Conservation (phyloP, 2,329 filamentous ascomycete genomes). For the Aureobasidium sp. region DNA sequence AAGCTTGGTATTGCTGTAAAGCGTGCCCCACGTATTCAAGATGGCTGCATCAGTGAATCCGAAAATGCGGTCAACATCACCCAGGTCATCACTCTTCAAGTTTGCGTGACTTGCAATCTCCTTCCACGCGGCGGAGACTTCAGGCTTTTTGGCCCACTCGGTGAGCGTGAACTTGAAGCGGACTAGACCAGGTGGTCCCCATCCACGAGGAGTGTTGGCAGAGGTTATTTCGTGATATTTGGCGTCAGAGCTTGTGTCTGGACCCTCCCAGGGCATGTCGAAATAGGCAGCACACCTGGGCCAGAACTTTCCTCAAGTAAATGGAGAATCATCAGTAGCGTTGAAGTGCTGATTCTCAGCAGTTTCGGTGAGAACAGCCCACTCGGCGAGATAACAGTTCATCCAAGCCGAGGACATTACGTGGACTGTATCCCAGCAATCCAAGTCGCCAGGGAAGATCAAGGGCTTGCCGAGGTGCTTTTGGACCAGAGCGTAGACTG, state of each 20-base stretch:
- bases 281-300: not conserved
- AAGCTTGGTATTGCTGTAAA: conserved; percentile 36
- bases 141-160: conserved; percentile 23
- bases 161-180: conserved; percentile 4
- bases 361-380: conserved; percentile 33
- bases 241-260: not conserved
- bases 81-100: conserved; percentile 17
- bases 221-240: not conserved
- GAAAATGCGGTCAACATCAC: not conserved
- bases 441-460: conserved; percentile 36
- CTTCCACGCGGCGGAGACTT: conserved; percentile 36
- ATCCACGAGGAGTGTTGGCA: not conserved
- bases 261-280: not conserved
- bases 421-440: conserved; percentile 36
- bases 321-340: conserved; percentile 35
- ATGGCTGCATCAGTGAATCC: not conserved
- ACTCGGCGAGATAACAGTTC: conserved; percentile 43
- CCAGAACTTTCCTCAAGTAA: conserved; percentile 36
- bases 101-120: conserved; percentile 39
- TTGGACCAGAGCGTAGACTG: conserved; percentile 42
- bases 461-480: conserved; percentile 34
- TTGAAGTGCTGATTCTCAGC: conserved; percentile 43
- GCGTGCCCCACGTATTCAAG: no score
- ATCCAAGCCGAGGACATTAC: conserved; percentile 38
- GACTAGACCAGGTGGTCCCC: not conserved